Evolutionary conservation across 2,329 filamentous ascomycete species (phyloP), one percentile per base, ranked within the genome.

Genomic region (Fusarium secorum): DNA sequence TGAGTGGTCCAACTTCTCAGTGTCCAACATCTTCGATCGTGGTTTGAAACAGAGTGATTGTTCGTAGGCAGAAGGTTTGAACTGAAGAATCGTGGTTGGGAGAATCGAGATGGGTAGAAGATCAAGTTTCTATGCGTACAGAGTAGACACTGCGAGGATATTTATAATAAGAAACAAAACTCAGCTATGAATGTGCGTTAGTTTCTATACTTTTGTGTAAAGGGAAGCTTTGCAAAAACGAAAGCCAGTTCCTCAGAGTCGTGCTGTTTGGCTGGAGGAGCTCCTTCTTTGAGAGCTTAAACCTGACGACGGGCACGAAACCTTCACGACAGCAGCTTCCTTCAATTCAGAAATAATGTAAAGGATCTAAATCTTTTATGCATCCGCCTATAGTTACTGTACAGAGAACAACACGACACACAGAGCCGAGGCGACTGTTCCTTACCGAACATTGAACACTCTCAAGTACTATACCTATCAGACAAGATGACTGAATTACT

Each of bases 381-480:
- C 5, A 20, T 3, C 5, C 0, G 14, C 8, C 9, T n/a, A 15
- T 20, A 13, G 26, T 15, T 5, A 8, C 20, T n/a, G 14, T 2
- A n/a, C 26, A 10, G 4, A n/a, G 18, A 17, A 24, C 38, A 7
- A 15, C 2, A 20, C 4, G 10, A 4, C 18, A 28, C 0, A 28
- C 10, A 20, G 42, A n/a, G 42, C 18, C 11, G 24, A 45, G 26
- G 4, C 18, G 42, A 15, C 13, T 45, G 18, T 45, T 15, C 18
- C 18, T 15, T 24, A n/a, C 24, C 4, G 6, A 45, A n/a, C 42
- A n/a, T 28, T 11, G 11, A 36, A 36, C 35, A 28, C 18, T n/a
- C 18, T 8, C 4, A 5, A n/a, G 8, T n/a, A n/a, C 18, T 5
- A 9, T 15, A n/a, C 10, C 6, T 1, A 6, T 20, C 8, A 15